Base-by-base conservation (phyloP, 768 basidiomycete species). In the Trichaptum fuscoviolaceum region DNA sequence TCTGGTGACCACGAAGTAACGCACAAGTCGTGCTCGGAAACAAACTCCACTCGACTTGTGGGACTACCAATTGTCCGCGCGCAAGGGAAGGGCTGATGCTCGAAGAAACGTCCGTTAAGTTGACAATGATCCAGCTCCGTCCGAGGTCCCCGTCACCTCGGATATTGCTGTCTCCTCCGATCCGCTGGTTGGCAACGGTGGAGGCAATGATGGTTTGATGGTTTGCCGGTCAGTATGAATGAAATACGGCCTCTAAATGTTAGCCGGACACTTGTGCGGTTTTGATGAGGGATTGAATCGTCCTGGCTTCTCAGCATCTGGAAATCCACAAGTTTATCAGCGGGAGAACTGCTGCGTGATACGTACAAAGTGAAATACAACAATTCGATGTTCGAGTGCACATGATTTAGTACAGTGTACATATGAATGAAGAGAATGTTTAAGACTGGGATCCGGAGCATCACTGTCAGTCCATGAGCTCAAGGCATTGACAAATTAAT, bases 271-370 rank as follows among this genome's bases (percentile, higher is more conserved):
- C 20, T 52, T 12, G 20, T 2, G 15, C 42, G 42, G 42, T 12
- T 52, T 52, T 52, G 42, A 20, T 52, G 42, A 52, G 15, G 10
- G 10, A 52, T 52, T 52, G 42, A 52, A 12, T 15, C 42, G 42
- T 20, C 42, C 42, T 20, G 30, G 30, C 42, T 52, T 52, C 42
- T 52, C 30, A 8, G 2, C 42, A 12, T 52, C 42, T 52, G 42
- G 30, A 52, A 52, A 52, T 52, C 42, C 42, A 52, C 42, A 52
- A 52, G 42, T 52, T 52, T 52, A 52, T 52, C 42, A 52, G 42
- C 42, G 15, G 20, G 20, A 52, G 20, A 52, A 52, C 10, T 30
- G 42, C 42, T 20, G 42, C 20, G 20, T 52, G 42, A 52, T 52
- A 52, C 42, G 42, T 52, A 52, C 42, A 52, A 52, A 52, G 12